A percentile compares a stretch with the other conserved stretches of the same genome.
Conservation (phyloP, 2,329 filamentous ascomycete species). For the Fusarium bactridioides region DNA sequence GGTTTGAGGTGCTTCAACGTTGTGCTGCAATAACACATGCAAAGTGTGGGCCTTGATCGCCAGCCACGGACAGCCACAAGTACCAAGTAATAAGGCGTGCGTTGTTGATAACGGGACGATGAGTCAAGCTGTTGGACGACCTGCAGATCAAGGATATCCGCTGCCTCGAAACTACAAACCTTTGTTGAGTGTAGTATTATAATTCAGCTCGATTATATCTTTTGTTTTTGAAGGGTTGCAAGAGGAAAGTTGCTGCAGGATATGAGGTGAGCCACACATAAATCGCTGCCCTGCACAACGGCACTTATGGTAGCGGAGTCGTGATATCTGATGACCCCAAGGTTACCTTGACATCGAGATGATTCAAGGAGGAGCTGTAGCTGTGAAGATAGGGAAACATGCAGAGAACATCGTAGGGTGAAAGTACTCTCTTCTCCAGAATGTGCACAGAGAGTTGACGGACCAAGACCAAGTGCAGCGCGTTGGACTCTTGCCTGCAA, state of each 20-base stretch:
- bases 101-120: slow-evolving; percentile 8
- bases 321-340: not conserved
- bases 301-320: not conserved
- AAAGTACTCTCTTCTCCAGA: not conserved
- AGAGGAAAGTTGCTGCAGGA: not conserved
- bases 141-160: not conserved
- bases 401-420: not conserved
- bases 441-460: slow-evolving; percentile 1
- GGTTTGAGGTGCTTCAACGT: slow-evolving; percentile 28
- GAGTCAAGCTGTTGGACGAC: not conserved
- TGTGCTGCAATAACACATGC: slow-evolving; percentile 32
- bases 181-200: not conserved
- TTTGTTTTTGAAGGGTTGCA: slow-evolving; percentile 2
- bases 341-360: not conserved
- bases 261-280: slow-evolving; percentile 6
- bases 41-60: slow-evolving; percentile 18
- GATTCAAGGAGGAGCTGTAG: not conserved
- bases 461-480: not conserved
- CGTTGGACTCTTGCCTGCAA: slow-evolving; percentile 1
- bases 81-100: not conserved
- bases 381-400: not conserved
- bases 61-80: slow-evolving; percentile 23
- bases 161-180: not conserved
- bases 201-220: not conserved
- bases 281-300: not conserved